Evolutionary conservation across 2,329 filamentous ascomycete genomes (phyloP), one percentile per base, ranked within the genome.

Genomic region (Beauveria pseudobassiana): DNA sequence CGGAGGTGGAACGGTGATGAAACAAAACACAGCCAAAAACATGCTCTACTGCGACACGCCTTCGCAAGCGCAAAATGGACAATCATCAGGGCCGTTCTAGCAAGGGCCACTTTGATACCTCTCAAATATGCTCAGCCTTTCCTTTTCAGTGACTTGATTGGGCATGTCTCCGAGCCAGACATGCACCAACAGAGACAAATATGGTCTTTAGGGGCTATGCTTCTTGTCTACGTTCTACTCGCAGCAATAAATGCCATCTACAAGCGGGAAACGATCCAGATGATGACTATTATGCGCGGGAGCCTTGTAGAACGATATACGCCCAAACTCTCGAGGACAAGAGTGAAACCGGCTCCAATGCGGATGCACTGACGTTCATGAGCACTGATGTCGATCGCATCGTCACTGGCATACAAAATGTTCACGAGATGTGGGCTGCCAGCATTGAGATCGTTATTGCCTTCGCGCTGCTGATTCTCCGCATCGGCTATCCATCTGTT

Each of bases 401-500:
- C 16, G 54, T 49, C 3, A 38, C 54, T 30, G 54, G 54, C 42
- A 26, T 57, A 9, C 54, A 57, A 16, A 57, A 57, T 34, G 54
- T 48, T 24, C 42, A 57, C 30, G 54, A 57, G 54, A 57, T 20
- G 12, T 57, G 54, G 54, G 54, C 54, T 5, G 43, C 8, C 20
- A 48, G 54, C 3, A 38, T 57, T 48, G 54, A 57, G 45, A 57
- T 57, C 20, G 54, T 57, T 14, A 57, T 57, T 18, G 54, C 42
- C 2, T 9, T 57, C 4, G 43, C 20, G 4, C 54, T 57, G 26
- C 26, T 57, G 6, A 49, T 49, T 10, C 54, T 10, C 10, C 54
- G 54, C 26, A 57, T 57, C 30, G 43, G 54, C 54, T 57, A 57
- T 40, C 43, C 54, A 40, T 57, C 54, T 48, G 54, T 57, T 57